These are phyloP conservation scores for Iodosphaeria phyllophila DNA, from an alignment of 2,329 filamentous ascomycete genomes.

Conservation along the genomic window DNA sequence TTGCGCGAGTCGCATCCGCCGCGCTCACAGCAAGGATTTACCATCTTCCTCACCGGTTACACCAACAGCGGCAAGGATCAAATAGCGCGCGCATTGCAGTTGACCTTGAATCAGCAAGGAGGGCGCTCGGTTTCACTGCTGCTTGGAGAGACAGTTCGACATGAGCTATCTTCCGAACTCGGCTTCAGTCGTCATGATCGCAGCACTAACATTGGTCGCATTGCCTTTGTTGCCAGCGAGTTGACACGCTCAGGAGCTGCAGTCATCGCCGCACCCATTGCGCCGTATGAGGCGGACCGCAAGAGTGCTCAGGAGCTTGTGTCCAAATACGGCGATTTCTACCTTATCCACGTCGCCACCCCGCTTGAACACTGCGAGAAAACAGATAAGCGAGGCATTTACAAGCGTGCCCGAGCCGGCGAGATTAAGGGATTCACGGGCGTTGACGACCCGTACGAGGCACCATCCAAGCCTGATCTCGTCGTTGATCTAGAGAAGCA, in stretches of 20 bases:
- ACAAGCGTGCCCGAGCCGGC: slow-evolving; percentile 63
- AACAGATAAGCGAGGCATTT: slow-evolving; percentile 86
- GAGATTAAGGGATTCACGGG: slow-evolving; percentile 98
- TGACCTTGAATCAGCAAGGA: slow-evolving; percentile 94
- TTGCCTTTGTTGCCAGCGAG: slow-evolving; percentile 90
- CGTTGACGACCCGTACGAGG: slow-evolving; percentile 93
- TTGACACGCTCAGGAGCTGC: slow-evolving; percentile 83
- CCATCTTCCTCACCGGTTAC: slow-evolving; percentile 93
- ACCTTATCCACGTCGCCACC: slow-evolving; percentile 87
- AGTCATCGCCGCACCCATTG: slow-evolving; percentile 92
- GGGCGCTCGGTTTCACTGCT: slow-evolving; percentile 88
- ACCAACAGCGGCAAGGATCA: slow-evolving; percentile 95
- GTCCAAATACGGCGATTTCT: slow-evolving; percentile 80
- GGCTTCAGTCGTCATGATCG: slow-evolving; percentile 90
- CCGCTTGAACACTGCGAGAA: slow-evolving; percentile 84
- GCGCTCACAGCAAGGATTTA: slow-evolving; percentile 85
- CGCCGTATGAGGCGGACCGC: slow-evolving; percentile 69
- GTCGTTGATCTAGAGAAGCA: slow-evolving; percentile 73
- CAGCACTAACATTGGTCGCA: slow-evolving; percentile 85
- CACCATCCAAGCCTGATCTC: slow-evolving; percentile 62
- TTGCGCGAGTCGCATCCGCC: slow-evolving; percentile 92
- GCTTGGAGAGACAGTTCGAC: slow-evolving; percentile 85
- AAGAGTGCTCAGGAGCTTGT: slow-evolving; percentile 66
- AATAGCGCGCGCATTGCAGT: slow-evolving; percentile 85
- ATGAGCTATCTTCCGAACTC: slow-evolving; percentile 83